Conservation (phyloP, 1,139 yeast species). For the Zygoascus hellenicus region DNA sequence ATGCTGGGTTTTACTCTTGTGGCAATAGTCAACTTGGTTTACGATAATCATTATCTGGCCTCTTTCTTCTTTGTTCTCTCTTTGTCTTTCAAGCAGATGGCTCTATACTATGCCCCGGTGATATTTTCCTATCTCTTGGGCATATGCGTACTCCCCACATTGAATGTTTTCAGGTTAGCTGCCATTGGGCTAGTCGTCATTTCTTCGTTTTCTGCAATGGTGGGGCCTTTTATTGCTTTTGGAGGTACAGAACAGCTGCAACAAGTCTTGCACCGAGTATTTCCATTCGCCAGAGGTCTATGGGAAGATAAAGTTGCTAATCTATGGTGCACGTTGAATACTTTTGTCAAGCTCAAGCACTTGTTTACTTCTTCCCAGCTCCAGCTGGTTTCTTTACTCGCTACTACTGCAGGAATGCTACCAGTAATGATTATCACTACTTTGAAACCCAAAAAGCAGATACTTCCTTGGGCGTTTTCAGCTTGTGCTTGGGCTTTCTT, state of each 20-base stretch:
- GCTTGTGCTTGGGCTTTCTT: conserved; percentile 85
- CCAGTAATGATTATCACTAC: conserved; percentile 60
- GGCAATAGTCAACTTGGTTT: conserved; percentile 57
- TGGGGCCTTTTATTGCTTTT: conserved; percentile 56
- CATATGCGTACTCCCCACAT: conserved; percentile 34
- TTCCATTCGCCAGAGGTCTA: conserved; percentile 91
- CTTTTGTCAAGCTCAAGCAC: conserved; percentile 62
- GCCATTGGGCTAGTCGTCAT: conserved; percentile 61
- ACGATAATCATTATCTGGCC: conserved; percentile 49
- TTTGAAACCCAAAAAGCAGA: conserved; percentile 43
- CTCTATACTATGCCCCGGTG: conserved; percentile 85
- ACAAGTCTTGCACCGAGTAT: conserved; percentile 57
- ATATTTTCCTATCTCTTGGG: conserved; percentile 72
- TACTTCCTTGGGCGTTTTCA: conserved; percentile 68
- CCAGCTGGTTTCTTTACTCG: conserved; percentile 53
- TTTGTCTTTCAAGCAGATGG: conserved; percentile 90
- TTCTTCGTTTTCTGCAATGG: conserved; percentile 45
- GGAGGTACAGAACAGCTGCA: conserved; percentile 35
- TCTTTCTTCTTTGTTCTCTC: conserved; percentile 77
- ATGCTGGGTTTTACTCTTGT: conserved; percentile 83
- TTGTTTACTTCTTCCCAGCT: conserved; percentile 53
- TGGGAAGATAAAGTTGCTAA: conserved; percentile 98
- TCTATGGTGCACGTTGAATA: conserved; percentile 90
- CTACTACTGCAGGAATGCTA: conserved; percentile 59
- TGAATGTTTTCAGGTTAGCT: conserved; percentile 44